Percentiles rank a stretch among this genome's conserved stretches.
Evolutionary conservation across 345 rosid species (phyloP).

Genomic region (Hirschfeldia incana): DNA sequence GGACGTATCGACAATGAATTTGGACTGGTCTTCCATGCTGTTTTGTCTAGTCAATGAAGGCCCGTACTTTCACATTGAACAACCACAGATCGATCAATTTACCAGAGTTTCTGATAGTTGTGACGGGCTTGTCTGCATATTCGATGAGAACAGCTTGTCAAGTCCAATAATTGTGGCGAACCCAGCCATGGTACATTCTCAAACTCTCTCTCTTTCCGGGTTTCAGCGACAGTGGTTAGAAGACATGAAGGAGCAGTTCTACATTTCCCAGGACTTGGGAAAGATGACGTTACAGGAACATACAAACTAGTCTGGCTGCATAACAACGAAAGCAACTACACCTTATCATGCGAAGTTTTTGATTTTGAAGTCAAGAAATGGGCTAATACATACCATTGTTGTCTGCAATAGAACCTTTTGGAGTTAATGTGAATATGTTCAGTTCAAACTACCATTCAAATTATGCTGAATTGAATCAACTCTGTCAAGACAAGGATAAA

Average conservation of each 20-base stretch:
- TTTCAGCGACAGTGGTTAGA: not conserved
- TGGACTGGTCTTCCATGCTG: not conserved
- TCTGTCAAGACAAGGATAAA: not conserved
- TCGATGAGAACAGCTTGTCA: not conserved
- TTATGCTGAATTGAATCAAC: not conserved
- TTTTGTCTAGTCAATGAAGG: not conserved
- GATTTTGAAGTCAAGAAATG: not conserved
- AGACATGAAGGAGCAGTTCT: not conserved
- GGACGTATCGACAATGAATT: not conserved
- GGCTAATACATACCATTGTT: not conserved
- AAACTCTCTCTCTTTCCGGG: not conserved
- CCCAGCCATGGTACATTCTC: not conserved
- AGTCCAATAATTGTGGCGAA: not conserved
- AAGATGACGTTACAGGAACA: not conserved
- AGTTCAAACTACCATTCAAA: not conserved
- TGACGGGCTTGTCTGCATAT: not conserved
- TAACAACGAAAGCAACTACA: not conserved
- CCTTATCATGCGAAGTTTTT: not conserved
- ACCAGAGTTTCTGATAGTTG: not conserved
- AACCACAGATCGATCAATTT: not conserved
- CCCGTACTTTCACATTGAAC: not conserved
- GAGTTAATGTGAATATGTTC: constrained; percentile 12
- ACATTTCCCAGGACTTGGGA: not conserved
- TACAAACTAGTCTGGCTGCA: not conserved
- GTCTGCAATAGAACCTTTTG: constrained; percentile 22